Evolutionary conservation across 164 flowering plant species (phyloP).

Genomic region (Taxillus chinensis): DNA sequence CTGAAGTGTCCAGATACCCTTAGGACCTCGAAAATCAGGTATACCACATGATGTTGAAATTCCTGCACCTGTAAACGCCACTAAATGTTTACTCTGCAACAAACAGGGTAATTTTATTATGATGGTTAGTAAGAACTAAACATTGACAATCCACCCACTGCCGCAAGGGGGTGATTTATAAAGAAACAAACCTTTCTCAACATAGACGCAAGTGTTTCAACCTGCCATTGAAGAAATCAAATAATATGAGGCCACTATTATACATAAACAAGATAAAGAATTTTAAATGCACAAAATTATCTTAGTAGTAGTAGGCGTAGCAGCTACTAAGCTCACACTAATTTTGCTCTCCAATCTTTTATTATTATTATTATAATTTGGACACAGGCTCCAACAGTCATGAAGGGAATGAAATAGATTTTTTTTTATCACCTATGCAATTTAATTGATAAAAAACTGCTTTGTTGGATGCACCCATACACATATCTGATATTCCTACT

Average conservation of each 20-base stretch:
- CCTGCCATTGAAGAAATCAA: conserved; percentile 33
- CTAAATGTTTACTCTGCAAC: conserved; percentile 95
- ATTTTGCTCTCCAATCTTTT: too few species aligned
- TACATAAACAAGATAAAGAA: not conserved
- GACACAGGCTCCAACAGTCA: too few species aligned
- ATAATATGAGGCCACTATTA: conserved; percentile 1
- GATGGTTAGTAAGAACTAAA: not conserved
- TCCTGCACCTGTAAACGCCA: conserved; percentile 98
- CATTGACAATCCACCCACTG: not conserved
- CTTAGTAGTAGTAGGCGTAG: too few species aligned
- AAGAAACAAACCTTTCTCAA: conserved; percentile 46
- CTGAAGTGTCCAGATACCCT: conserved; percentile 99
- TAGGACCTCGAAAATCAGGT: conserved; percentile 99
- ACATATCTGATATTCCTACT: too few species aligned
- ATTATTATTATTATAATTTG: too few species aligned
- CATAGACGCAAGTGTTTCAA: conserved; percentile 53
- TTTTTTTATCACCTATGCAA: too few species aligned
- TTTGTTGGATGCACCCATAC: too few species aligned
- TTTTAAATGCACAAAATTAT: too few species aligned
- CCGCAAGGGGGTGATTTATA: not conserved
- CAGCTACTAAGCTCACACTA: too few species aligned
- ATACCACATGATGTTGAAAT: conserved; percentile 99
- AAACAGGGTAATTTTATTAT: conserved; percentile 7
- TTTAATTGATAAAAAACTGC: too few species aligned
- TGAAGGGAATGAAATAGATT: too few species aligned